Evolutionary conservation across 805 yeast genomes (phyloP).

Genomic region (Tanozyma kutaoensis): DNA sequence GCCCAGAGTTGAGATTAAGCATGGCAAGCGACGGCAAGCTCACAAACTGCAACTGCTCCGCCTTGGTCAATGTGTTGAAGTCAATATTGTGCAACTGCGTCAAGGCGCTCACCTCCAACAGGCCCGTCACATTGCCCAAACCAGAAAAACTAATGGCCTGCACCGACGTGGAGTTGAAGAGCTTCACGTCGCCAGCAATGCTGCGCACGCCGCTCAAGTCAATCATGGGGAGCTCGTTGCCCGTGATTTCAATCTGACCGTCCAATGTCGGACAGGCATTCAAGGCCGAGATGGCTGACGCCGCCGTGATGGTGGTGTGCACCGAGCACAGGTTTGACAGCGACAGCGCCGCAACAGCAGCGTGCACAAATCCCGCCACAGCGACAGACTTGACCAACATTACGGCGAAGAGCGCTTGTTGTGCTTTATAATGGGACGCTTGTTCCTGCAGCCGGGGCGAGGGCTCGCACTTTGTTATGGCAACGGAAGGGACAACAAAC

Average conservation of each 20-base stretch:
- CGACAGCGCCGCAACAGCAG: constrained; percentile 3
- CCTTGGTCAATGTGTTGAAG: constrained; percentile 16
- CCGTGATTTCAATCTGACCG: constrained; percentile 24
- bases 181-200: constrained; percentile 16
- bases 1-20: constrained; percentile 22
- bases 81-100: constrained; percentile 26
- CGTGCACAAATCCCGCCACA: constrained; percentile 4
- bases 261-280: constrained; percentile 28
- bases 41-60: constrained; percentile 18
- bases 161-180: constrained; percentile 26
- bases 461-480: too few relatives aligned
- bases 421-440: too few relatives aligned
- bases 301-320: constrained; percentile 25
- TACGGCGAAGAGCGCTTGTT: too few relatives aligned
- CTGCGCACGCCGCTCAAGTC: constrained; percentile 16
- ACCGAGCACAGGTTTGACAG: constrained; percentile 19
- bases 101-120: constrained; percentile 20
- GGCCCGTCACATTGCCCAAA: constrained; percentile 20
- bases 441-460: too few relatives aligned
- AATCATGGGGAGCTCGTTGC: constrained; percentile 15
- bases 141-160: constrained; percentile 16
- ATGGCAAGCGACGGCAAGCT: constrained; percentile 28
- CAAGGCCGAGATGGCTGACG: constrained; percentile 18
- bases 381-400: too few relatives aligned
- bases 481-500: too few relatives aligned